Evolutionary conservation across 352 stramenopile genomes (phyloP).

Genomic region (Globisporangium acanthophoron): DNA sequence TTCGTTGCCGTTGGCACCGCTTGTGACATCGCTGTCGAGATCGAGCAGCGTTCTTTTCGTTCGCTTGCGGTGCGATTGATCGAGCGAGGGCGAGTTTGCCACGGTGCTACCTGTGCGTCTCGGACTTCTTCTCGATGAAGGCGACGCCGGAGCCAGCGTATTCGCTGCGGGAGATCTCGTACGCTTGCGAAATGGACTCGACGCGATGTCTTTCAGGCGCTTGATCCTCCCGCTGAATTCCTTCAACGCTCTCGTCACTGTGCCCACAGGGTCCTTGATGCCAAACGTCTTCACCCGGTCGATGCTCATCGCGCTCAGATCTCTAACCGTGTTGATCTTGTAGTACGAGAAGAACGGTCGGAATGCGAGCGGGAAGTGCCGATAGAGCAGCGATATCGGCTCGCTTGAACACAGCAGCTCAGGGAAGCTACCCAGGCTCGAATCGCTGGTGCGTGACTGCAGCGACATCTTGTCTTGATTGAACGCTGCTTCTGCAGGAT

Average conservation of each 20-base stretch:
- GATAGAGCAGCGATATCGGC: slow-evolving; percentile 37
- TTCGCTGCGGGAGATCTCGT: slow-evolving; percentile 12
- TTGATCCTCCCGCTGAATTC: slow-evolving; percentile 41
- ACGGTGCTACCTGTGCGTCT: slow-evolving; percentile 27
- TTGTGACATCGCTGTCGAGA: slow-evolving; percentile 11
- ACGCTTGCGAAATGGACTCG: slow-evolving; percentile 35
- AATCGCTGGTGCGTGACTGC: slow-evolving; percentile 3
- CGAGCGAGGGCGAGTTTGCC: slow-evolving; percentile 15
- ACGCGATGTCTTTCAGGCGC: slow-evolving; percentile 27
- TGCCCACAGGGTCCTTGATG: slow-evolving; percentile 49
- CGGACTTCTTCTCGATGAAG: slow-evolving; percentile 24
- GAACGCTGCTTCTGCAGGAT: neutral
- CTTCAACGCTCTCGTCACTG: slow-evolving; percentile 43
- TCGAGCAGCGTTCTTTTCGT: slow-evolving; percentile 34
- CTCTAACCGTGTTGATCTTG: slow-evolving; percentile 66
- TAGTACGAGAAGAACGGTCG: slow-evolving; percentile 52
- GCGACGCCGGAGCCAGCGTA: slow-evolving; percentile 6
- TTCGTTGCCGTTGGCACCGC: neutral
- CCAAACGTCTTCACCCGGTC: slow-evolving; percentile 54
- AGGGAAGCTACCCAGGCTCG: slow-evolving; percentile 33
- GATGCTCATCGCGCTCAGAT: slow-evolving; percentile 43
- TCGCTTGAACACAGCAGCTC: slow-evolving; percentile 41
- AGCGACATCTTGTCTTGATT: neutral
- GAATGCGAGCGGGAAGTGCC: slow-evolving; percentile 50
- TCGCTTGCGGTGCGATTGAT: slow-evolving; percentile 39